Evolutionary conservation across 2,329 filamentous ascomycete genomes (phyloP), one percentile per base, ranked within the genome.

Genomic region (Sclerotinia sclerotiorum): DNA sequence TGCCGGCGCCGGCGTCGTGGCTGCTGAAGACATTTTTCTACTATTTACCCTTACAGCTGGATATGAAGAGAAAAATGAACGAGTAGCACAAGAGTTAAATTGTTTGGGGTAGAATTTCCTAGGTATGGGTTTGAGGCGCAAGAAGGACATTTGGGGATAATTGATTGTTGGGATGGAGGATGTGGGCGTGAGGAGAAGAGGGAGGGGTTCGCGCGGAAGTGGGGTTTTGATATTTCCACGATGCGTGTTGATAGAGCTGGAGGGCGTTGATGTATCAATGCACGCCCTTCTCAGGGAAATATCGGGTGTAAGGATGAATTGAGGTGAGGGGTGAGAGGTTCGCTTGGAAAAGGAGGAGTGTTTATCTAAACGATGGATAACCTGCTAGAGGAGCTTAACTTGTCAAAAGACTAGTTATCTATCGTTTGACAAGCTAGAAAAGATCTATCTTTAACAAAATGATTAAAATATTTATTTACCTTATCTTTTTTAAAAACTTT

Each of bases 1-100:
- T 19, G 69, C 69, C 0, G 71, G 44, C 21, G 70, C 13, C 5
- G 32, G 8, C 19, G 63, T 17, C 39, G 39, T 44, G 27, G 74
- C 44, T 35, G 61, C 17, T 24, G 69, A 52, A 49, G 69, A 56
- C 67, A 68, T 68, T 19, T 19, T 66, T 46, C 46, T 66, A 13
- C 29, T 24, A 44, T 39, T 55, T 42, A 42, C 15, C 39, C 39
- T 42, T 44, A 54, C 19, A 57, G 35, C 17, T 21, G 63, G 21
- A 21, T 32, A 46, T 29, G 65, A 32, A 44, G 62, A 55, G 19
- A 21, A 21, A 15, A 27, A 13, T 1, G 35, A 17, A 32, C 13
- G 32, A 32, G 39, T 46, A 10, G n/a, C 19, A 52, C 19, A 29
- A 17, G 42, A 39, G 4, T 13, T 17, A 2, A 55, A 19, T 11